Percentiles rank a stretch among this genome's conserved stretches.
phyloP scores from a whole-genome alignment of 768 basidiomycete genomes.

The Leucosporidium yakuticum region DNA sequence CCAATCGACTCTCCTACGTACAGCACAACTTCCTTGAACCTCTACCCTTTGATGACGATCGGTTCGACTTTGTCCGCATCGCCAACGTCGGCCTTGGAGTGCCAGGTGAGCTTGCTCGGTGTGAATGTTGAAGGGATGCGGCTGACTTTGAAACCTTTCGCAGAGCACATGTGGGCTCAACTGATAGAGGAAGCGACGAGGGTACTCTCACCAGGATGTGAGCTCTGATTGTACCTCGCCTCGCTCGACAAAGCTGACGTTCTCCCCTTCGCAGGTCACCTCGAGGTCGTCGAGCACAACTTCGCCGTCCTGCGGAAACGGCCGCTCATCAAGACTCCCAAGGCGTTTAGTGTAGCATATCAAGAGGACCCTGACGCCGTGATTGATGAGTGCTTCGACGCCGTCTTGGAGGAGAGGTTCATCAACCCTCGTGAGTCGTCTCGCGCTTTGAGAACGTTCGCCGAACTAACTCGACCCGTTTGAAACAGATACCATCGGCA shows the following conservation, averaged over 20 bases:
- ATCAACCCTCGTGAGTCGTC: not conserved
- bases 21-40: constrained; percentile 3
- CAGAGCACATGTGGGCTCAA: not conserved
- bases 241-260: too few relatives aligned
- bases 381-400: not conserved
- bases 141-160: not conserved
- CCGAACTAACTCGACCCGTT: too few relatives aligned
- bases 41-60: not conserved
- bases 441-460: too few relatives aligned
- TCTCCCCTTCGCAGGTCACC: not conserved
- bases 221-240: too few relatives aligned
- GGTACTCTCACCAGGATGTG: not conserved
- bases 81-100: not conserved
- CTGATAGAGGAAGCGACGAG: not conserved
- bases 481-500: too few relatives aligned
- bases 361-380: not conserved
- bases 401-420: not conserved
- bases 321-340: not conserved
- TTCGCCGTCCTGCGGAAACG: not conserved
- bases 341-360: not conserved
- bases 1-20: not conserved
- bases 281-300: not conserved
- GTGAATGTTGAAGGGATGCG: not conserved
- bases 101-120: not conserved
- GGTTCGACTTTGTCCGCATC: not conserved